Conservation (phyloP, 768 basidiomycete species). For the Tylopilus rubrobrunneus region DNA sequence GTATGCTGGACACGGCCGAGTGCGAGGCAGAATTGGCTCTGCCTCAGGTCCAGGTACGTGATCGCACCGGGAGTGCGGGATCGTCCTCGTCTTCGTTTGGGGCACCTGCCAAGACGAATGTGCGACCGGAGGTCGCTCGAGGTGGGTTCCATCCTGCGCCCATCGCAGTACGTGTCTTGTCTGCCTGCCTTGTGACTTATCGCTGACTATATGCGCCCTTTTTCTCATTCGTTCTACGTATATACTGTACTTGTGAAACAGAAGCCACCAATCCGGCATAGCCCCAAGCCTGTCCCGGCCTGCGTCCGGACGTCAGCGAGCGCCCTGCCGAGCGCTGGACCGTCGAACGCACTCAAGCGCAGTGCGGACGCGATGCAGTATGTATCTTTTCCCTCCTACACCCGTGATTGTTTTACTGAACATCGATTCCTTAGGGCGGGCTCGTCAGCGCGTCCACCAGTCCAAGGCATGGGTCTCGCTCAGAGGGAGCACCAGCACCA, state of each 20-base stretch:
- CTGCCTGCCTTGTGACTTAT: not conserved
- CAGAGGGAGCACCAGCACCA: slow-evolving; percentile 26
- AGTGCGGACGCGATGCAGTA: slow-evolving; percentile 33
- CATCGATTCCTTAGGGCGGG: slow-evolving; percentile 8
- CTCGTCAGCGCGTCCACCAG: slow-evolving; percentile 19
- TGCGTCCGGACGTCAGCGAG: slow-evolving; percentile 8
- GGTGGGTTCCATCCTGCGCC: slow-evolving; percentile 42
- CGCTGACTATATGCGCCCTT: slow-evolving; percentile 5
- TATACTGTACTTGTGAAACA: not conserved
- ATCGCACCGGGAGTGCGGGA: not conserved
- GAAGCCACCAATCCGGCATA: slow-evolving; percentile 9
- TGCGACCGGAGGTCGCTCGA: not conserved
- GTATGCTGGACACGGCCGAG: slow-evolving; percentile 7
- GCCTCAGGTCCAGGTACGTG: slow-evolving; percentile 10
- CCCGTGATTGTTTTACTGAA: not conserved
- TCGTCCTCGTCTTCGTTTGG: not conserved
- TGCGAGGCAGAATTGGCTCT: not conserved
- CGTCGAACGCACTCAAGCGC: slow-evolving; percentile 27
- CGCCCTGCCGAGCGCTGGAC: slow-evolving; percentile 1
- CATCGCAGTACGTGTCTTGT: slow-evolving; percentile 36
- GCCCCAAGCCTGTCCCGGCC: slow-evolving; percentile 2
- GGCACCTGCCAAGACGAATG: not conserved
- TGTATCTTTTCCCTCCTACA: slow-evolving; percentile 6
- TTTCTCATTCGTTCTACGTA: not conserved
- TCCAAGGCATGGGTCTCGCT: slow-evolving; percentile 39